Evolutionary conservation across 371 early-diverging fungal genomes (phyloP), one percentile per base, ranked within the genome.

Genomic region (Batkoa obscura): DNA sequence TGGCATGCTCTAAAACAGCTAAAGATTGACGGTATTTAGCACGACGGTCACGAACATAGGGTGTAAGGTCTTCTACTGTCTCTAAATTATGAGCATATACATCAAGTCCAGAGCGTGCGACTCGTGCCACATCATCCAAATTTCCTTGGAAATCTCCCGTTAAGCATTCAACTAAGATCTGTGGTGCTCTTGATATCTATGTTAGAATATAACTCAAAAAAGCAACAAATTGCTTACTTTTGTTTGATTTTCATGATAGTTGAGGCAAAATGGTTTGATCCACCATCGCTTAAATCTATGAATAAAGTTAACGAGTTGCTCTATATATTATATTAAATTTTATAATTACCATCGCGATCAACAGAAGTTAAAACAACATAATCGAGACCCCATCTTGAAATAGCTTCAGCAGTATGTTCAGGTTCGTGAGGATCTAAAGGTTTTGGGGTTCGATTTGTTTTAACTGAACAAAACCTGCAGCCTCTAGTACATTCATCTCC

Each of bases 51-150:
- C 98, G 88, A 15, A 95, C 95, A 65, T 73, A 80, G 13, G 86
- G 76, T 49, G 93, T 88, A 54, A 96, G 72, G 8, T 74, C 80
- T 65, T 93, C 92, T 4, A 95, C 96, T 1, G 98, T 96, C 64
- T 97, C 98, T 53, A 97, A 82, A 61, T 97, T 97, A 73, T 97
- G 98, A 9, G 98, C 98, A 69, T 90, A 97, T 3, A 97, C 98
- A 67, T 97, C 94, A 63, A 95, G 66, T 15, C 95, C 95, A 13
- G 90, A 89, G 15, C 58, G 62, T 0, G 94, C 94, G 2, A 97
- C 93, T 2, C 67, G 75, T 32, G 78, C 80, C 36, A 93, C 90
- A 41, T 75, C 69, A 36, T 76, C 72, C 37, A 90, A 66, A 31
- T 83, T 72, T 5, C 96, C 96, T 57, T 74, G 78, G 65, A 90